These are phyloP conservation scores for Trypanosoma scelopori DNA, from an alignment of 208 protist genomes.

Conservation along the genomic window DNA sequence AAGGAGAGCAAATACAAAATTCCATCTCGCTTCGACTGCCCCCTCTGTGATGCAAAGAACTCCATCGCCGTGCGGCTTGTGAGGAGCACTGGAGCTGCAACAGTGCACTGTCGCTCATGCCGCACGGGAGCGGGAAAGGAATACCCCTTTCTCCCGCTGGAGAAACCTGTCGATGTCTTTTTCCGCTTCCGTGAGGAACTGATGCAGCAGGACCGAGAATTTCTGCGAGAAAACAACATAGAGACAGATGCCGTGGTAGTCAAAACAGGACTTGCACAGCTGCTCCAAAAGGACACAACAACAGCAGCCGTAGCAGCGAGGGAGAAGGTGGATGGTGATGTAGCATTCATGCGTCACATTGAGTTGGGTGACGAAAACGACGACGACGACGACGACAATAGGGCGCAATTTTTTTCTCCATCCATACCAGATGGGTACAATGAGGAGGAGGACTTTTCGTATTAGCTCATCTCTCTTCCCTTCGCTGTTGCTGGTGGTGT, in stretches of 20 bases:
- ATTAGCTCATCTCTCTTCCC: constrained; percentile 9
- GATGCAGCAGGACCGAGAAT: constrained; percentile 59
- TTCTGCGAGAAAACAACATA: constrained; percentile 39
- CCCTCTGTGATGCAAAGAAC: constrained; percentile 82
- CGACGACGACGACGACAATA: constrained; percentile 34
- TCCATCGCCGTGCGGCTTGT: constrained; percentile 74
- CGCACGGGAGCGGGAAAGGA: constrained; percentile 39
- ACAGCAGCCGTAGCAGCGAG: not conserved
- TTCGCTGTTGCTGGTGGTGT: too few relatives aligned
- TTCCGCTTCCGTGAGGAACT: constrained; percentile 87
- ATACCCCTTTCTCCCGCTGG: constrained; percentile 63
- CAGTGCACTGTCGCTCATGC: constrained; percentile 73
- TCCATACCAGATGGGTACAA: constrained; percentile 29
- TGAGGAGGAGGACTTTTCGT: constrained; percentile 35
- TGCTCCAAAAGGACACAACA: constrained; percentile 1
- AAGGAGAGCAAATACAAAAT: constrained; percentile 94
- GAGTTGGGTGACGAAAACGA: constrained; percentile 32
- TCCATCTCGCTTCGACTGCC: constrained; percentile 84
- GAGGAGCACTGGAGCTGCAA: constrained; percentile 45
- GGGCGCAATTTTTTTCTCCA: constrained; percentile 46
- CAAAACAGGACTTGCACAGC: constrained; percentile 19
- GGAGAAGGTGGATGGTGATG: not conserved
- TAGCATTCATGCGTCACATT: constrained; percentile 12
- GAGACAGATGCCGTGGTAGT: constrained; percentile 29
- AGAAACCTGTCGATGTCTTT: constrained; percentile 86